Percentiles rank a stretch among this genome's conserved stretches.
Conservation (phyloP, 306 rosid species). For the Purshia tridentata region DNA sequence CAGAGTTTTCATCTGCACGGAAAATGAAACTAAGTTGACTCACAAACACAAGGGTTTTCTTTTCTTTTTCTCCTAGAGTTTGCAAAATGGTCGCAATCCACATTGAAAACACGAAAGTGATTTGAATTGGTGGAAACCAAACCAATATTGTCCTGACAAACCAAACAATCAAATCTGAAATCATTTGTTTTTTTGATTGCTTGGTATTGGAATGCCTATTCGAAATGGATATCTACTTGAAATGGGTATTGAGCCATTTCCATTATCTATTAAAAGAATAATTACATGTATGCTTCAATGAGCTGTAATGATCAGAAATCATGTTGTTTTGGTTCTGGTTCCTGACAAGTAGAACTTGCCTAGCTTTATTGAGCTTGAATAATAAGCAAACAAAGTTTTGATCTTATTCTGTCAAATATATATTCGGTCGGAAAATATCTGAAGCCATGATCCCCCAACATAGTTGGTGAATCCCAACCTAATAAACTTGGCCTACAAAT, state of each 20-base stretch:
- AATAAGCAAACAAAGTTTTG: neutral
- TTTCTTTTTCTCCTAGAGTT: neutral
- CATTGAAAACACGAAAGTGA: neutral
- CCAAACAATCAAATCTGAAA: neutral
- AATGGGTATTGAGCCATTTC: neutral
- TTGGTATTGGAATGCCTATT: neutral
- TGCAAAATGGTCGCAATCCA: neutral
- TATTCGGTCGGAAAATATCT: neutral
- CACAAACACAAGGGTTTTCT: slow-evolving; percentile 1
- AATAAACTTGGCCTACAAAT: too few species aligned
- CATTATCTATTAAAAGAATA: neutral
- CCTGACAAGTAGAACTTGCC: neutral
- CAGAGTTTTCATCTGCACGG: slow-evolving; percentile 43
- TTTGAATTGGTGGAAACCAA: neutral
- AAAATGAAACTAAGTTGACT: slow-evolving; percentile 1
- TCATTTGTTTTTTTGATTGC: neutral
- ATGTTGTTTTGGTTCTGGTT: too few species aligned
- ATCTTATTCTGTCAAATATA: neutral
- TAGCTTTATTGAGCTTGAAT: neutral
- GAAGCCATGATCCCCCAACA: slow-evolving; percentile 4
- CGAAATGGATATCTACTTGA: neutral
- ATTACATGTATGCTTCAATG: neutral
- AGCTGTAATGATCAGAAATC: too few species aligned
- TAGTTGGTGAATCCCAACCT: neutral
- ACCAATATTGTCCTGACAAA: neutral